phyloP scores from a whole-genome alignment of 257 asterid genomes.

The Solanum megistacrolobum region DNA sequence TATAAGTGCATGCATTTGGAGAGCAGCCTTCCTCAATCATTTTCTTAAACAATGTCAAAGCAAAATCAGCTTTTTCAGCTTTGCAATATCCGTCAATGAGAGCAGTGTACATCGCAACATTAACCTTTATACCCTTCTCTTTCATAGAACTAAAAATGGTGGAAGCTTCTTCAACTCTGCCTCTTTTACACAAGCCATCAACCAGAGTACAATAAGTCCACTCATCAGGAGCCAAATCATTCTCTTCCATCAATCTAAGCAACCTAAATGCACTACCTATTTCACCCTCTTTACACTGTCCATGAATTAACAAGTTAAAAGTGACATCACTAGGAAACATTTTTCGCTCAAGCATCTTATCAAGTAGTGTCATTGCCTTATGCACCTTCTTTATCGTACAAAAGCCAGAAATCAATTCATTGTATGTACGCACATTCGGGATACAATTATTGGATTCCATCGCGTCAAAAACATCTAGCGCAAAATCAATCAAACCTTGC shows the following conservation, averaged over 20 bases:
- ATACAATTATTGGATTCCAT: constrained; percentile 42
- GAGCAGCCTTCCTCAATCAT: constrained; percentile 38
- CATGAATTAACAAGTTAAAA: constrained; percentile 50
- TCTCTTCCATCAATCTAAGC: constrained; percentile 52
- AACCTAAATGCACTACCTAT: constrained; percentile 51
- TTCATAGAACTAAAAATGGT: constrained; percentile 33
- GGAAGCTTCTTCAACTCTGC: constrained; percentile 42
- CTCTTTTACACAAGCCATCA: constrained; percentile 44
- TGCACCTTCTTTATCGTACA: constrained; percentile 42
- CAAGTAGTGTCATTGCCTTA: constrained; percentile 57
- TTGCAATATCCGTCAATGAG: constrained; percentile 52
- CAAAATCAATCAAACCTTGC: constrained; percentile 41
- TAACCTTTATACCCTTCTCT: constrained; percentile 34
- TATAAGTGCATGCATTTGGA: constrained; percentile 47
- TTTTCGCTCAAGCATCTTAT: constrained; percentile 40
- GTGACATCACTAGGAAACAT: constrained; percentile 39
- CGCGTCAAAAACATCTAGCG: constrained; percentile 31
- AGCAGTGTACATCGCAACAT: constrained; percentile 43
- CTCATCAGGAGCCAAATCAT: constrained; percentile 43
- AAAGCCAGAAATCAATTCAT: constrained; percentile 57
- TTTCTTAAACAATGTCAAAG: constrained; percentile 36
- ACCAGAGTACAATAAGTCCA: constrained; percentile 51
- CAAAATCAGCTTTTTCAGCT: constrained; percentile 37
- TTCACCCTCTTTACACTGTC: constrained; percentile 56
- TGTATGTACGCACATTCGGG: constrained; percentile 60